Evolutionary conservation across 83 land plant genomes (phyloP), one percentile per base, ranked within the genome.

Genomic region (Picea mariana): DNA sequence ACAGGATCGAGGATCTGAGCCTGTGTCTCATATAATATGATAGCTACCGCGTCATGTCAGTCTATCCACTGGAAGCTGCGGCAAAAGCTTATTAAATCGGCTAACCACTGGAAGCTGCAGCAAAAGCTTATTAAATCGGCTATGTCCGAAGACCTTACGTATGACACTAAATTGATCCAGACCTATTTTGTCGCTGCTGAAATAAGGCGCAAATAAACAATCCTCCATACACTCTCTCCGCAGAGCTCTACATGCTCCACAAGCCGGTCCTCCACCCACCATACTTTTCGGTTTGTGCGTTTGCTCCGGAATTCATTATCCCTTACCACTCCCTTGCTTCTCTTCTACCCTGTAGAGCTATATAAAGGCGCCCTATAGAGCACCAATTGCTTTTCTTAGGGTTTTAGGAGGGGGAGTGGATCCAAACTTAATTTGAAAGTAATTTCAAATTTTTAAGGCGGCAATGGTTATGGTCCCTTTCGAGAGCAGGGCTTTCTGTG

Each of bases 1-100:
- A 92, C 86, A 18, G 91, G 95, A 78, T 92, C 93, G 42, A 83
- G 90, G 61, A 92, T 84, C 67, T 87, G 81, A 9, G 91, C 89
- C 77, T 89, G 89, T 18, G 91, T 89, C 55, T 89, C 91, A 80
- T 89, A 89, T n/a, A 82, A 58, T n/a, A 89, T 84, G 69, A 87
- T 89, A 11, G 87, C 80, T 34, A 84, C 89, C 13, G 91, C 89
- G 38, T 87, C 87, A 49, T 84, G 78, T 13, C 91, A n/a, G 86
- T 9, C 77, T 67, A 6, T 64, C n/a, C n/a, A n/a, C n/a, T n/a
- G n/a, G n/a, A n/a, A n/a, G n/a, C n/a, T n/a, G n/a, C n/a, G n/a
- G n/a, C n/a, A n/a, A n/a, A n/a, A n/a, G n/a, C n/a, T n/a, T n/a
- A n/a, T n/a, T n/a, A n/a, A n/a, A n/a, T n/a, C n/a, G n/a, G n/a